A percentile compares a stretch with the other conserved stretches of the same genome.
These are phyloP conservation scores for Ceratocystis eucalypticola DNA, from an alignment of 2,329 filamentous ascomycete species.

Conservation along the genomic window DNA sequence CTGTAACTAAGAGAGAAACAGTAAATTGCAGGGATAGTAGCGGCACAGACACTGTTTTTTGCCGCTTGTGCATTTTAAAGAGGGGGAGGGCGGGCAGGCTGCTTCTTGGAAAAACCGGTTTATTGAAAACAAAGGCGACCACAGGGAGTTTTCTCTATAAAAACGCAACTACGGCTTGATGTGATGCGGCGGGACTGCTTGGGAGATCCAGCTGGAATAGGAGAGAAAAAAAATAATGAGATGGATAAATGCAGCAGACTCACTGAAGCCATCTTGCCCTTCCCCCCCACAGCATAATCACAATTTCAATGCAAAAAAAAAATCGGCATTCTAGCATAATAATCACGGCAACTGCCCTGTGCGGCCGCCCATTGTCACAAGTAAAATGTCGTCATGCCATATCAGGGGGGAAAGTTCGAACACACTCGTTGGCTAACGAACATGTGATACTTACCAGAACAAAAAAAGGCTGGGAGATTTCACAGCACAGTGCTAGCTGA, in stretches of 20 bases:
- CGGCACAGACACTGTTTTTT: background rate
- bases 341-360: background rate
- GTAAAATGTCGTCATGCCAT: background rate
- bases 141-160: background rate
- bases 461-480: background rate
- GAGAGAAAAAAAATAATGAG: too few species aligned
- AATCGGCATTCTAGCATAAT: background rate
- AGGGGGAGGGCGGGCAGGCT: background rate
- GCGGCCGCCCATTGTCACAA: background rate
- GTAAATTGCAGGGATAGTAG: background rate
- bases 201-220: too few species aligned
- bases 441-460: background rate
- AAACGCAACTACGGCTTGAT: too few species aligned
- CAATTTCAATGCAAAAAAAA: background rate
- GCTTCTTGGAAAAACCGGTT: background rate
- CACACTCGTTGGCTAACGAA: background rate
- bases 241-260: too few species aligned
- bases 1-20: background rate
- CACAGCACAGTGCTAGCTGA: background rate
- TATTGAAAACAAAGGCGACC: background rate
- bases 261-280: background rate
- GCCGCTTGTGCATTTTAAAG: background rate
- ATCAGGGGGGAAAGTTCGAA: background rate
- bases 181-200: too few species aligned
- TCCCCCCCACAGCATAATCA: background rate